Conservation (phyloP, 306 rosid species). For the Rosa rugosa region DNA sequence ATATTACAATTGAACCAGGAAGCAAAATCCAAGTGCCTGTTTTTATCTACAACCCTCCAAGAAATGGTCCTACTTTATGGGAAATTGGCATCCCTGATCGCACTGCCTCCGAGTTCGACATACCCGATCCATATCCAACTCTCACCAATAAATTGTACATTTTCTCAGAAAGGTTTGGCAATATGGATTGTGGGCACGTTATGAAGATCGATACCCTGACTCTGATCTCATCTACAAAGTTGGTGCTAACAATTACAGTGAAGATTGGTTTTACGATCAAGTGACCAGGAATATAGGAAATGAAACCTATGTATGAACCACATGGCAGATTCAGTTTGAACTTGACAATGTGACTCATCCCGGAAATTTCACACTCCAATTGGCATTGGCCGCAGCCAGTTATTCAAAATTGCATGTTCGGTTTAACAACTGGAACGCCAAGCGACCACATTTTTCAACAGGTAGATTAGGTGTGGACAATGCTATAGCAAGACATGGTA, state of each 20-base stretch:
- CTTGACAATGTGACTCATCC: conserved; percentile 17
- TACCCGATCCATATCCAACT: conserved; percentile 57
- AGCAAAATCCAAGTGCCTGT: conserved; percentile 19
- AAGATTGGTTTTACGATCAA: conserved; percentile 55
- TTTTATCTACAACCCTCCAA: conserved; percentile 59
- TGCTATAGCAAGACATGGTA: conserved; percentile 80
- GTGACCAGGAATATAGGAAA: conserved; percentile 38
- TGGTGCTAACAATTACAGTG: conserved; percentile 17
- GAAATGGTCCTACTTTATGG: conserved; percentile 79
- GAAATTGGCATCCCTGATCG: conserved; percentile 95
- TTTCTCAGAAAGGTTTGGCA: conserved; percentile 36
- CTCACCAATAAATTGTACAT: conserved; percentile 39
- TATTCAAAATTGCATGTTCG: conserved; percentile 43
- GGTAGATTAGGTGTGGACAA: conserved; percentile 54
- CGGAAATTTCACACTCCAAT: conserved; percentile 55
- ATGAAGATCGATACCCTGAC: conserved; percentile 36
- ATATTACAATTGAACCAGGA: conserved; percentile 47
- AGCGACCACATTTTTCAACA: conserved; percentile 30
- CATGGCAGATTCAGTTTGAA: conserved; percentile 61
- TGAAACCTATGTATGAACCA: conserved; percentile 37
- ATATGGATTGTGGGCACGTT: conserved; percentile 57
- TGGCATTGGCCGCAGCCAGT: conserved; percentile 61
- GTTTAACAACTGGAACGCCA: conserved; percentile 29
- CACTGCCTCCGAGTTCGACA: conserved; percentile 54
- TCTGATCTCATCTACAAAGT: conserved; percentile 38